Evolutionary conservation across 257 asterid species (phyloP).

Genomic region (Salvia rosmarinus): DNA sequence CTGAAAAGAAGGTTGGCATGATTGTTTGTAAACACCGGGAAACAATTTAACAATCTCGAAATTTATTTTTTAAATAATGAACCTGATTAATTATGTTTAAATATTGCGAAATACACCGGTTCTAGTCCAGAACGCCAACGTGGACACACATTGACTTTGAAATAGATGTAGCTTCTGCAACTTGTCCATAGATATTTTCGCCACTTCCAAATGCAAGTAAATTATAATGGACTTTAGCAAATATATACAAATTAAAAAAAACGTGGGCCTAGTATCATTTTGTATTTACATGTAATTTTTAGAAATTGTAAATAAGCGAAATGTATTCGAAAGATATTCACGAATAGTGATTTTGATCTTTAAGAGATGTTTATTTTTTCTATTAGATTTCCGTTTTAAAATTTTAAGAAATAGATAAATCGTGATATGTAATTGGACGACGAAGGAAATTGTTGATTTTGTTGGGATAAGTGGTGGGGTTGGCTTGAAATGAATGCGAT

Average conservation of each 20-base stretch:
- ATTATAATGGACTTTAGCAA: not conserved
- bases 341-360: not conserved
- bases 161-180: constrained; percentile 17
- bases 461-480: constrained; percentile 14
- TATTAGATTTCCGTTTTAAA: too few species aligned
- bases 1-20: too few species aligned
- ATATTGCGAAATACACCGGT: too few species aligned
- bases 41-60: too few species aligned
- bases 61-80: too few species aligned
- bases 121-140: not conserved
- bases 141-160: constrained; percentile 20
- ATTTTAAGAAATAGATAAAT: not conserved
- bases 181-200: constrained; percentile 27
- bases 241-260: not conserved
- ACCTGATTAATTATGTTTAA: too few species aligned
- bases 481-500: not conserved
- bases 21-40: too few species aligned
- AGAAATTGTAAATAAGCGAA: not conserved
- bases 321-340: not conserved
- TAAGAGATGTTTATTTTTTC: too few species aligned
- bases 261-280: constrained; percentile 11
- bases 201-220: not conserved
- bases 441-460: not conserved
- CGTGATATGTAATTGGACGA: not conserved
- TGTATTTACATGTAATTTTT: not conserved